Percentiles rank a stretch among this genome's conserved stretches.
Evolutionary conservation across 495 filamentous ascomycete genomes (phyloP).

Genomic region (Podospora conica): DNA sequence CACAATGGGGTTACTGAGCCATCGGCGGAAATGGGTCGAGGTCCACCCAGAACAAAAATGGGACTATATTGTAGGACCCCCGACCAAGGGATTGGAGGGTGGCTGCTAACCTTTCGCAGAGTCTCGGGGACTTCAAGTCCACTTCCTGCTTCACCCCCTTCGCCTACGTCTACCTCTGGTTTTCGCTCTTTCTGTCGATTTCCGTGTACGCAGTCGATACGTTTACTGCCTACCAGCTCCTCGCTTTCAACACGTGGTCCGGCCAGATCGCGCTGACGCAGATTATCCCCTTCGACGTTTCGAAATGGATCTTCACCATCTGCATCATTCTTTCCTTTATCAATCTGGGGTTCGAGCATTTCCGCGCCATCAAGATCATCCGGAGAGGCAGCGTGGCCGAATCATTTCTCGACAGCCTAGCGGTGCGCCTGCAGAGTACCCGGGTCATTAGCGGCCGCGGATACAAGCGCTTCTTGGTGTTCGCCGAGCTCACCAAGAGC

Average conservation of each 20-base stretch:
- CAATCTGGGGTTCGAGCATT: slow-evolving; percentile 68
- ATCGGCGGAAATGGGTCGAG: slow-evolving; percentile 59
- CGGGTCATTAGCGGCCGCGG: slow-evolving; percentile 59
- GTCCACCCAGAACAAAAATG: slow-evolving; percentile 81
- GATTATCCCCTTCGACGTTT: slow-evolving; percentile 57
- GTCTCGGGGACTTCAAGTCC: slow-evolving; percentile 80
- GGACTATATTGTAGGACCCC: slow-evolving; percentile 76
- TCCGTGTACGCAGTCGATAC: slow-evolving; percentile 84
- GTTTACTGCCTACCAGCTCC: slow-evolving; percentile 84
- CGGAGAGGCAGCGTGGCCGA: slow-evolving; percentile 79
- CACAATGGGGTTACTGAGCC: slow-evolving; percentile 69
- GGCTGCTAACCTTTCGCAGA: slow-evolving; percentile 46
- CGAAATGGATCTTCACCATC: slow-evolving; percentile 81
- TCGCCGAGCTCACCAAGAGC: slow-evolving; percentile 84
- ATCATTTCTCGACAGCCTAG: slow-evolving; percentile 81
- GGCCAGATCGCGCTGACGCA: slow-evolving; percentile 39
- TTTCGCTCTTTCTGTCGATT: slow-evolving; percentile 70
- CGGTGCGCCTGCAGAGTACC: slow-evolving; percentile 73
- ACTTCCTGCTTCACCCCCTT: slow-evolving; percentile 67
- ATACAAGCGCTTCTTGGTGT: slow-evolving; percentile 86
- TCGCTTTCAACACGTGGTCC: slow-evolving; percentile 71
- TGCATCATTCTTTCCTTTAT: slow-evolving; percentile 84
- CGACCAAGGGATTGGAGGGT: background rate
- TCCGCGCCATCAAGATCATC: slow-evolving; percentile 72
- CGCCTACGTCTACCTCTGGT: slow-evolving; percentile 79